Percentiles rank a stretch among this genome's conserved stretches.
Evolutionary conservation across 768 basidiomycete species (phyloP).

Genomic region (Termitomyces sp.): DNA sequence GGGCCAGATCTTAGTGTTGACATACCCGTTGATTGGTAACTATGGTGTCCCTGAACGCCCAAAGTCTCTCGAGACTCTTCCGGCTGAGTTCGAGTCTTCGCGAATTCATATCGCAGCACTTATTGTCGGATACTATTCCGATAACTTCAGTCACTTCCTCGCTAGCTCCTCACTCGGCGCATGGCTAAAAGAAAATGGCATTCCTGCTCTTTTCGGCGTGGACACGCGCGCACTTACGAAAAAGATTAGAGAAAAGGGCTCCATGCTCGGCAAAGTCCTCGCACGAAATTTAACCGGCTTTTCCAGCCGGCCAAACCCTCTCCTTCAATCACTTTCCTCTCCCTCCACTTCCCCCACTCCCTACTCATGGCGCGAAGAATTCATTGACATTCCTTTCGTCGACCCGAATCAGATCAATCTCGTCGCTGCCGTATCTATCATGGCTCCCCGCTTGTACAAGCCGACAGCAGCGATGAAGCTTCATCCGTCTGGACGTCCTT

Average conservation of each 20-base stretch:
- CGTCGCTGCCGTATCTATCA: slow-evolving; percentile 84
- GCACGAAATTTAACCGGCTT: slow-evolving; percentile 53
- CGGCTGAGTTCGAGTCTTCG: slow-evolving; percentile 87
- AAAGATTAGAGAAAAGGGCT: slow-evolving; percentile 91
- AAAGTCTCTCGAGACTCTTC: slow-evolving; percentile 49
- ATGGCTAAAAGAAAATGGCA: slow-evolving; percentile 93
- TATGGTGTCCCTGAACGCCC: slow-evolving; percentile 90
- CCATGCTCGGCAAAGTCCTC: slow-evolving; percentile 84
- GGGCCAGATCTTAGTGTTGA: slow-evolving; percentile 95
- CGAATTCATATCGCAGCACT: slow-evolving; percentile 92
- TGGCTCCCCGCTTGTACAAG: slow-evolving; percentile 63
- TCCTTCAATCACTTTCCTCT: slow-evolving; percentile 31
- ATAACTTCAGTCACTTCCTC: slow-evolving; percentile 93
- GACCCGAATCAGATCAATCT: slow-evolving; percentile 91
- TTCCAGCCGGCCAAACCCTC: slow-evolving; percentile 32
- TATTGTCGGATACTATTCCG: slow-evolving; percentile 90
- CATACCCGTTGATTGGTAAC: slow-evolving; percentile 95
- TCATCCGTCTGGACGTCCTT: slow-evolving; percentile 75
- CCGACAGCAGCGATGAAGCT: slow-evolving; percentile 52
- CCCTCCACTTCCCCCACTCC: slow-evolving; percentile 51
- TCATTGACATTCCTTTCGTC: slow-evolving; percentile 74
- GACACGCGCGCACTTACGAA: slow-evolving; percentile 98
- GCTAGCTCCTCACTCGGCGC: slow-evolving; percentile 81
- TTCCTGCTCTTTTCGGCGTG: slow-evolving; percentile 94
- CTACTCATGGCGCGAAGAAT: slow-evolving; percentile 79